A percentile compares a stretch with the other conserved stretches of the same genome.
Conservation (phyloP, 1,284 basidiomycete species). For the Violaceomyces palustris region DNA sequence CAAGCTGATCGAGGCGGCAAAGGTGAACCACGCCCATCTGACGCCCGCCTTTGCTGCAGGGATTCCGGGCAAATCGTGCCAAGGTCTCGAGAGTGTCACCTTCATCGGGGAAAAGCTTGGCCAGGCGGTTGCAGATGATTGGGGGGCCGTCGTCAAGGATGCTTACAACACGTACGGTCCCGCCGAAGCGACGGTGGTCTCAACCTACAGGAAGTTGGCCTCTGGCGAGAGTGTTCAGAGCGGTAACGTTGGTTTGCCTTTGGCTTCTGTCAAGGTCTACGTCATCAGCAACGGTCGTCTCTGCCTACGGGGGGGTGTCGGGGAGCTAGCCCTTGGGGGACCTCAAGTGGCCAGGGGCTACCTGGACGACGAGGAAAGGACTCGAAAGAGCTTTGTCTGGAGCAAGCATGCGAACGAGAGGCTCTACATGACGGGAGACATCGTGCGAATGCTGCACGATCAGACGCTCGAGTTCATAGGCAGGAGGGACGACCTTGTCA, state of each 20-base stretch:
- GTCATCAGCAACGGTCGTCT: constrained; percentile 18
- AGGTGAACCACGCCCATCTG: constrained; percentile 19
- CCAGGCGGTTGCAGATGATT: constrained; percentile 34
- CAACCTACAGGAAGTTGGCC: constrained; percentile 7
- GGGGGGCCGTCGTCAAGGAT: constrained; percentile 14
- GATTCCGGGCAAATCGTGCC: constrained; percentile 16
- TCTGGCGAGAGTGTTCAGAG: constrained; percentile 23
- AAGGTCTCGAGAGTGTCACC: constrained; percentile 23
- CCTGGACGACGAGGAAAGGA: constrained; percentile 7
- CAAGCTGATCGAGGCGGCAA: constrained; percentile 2
- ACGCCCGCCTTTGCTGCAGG: constrained; percentile 43
- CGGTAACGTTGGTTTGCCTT: constrained; percentile 37
- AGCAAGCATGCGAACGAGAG: not conserved
- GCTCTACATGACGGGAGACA: constrained; percentile 23
- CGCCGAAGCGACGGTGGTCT: constrained; percentile 17
- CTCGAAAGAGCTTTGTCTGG: constrained; percentile 2
- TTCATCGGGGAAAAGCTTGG: constrained; percentile 45
- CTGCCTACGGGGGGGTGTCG: constrained; percentile 30
- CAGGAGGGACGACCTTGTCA: constrained; percentile 42
- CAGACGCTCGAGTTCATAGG: constrained; percentile 45
- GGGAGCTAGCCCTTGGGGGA: constrained; percentile 29
- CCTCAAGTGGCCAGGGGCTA: constrained; percentile 11
- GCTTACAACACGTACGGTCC: constrained; percentile 24
- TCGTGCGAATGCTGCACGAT: constrained; percentile 29
- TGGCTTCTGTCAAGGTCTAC: constrained; percentile 24